Conservation (phyloP, 768 basidiomycete species). For the Tulasnella sp. region DNA sequence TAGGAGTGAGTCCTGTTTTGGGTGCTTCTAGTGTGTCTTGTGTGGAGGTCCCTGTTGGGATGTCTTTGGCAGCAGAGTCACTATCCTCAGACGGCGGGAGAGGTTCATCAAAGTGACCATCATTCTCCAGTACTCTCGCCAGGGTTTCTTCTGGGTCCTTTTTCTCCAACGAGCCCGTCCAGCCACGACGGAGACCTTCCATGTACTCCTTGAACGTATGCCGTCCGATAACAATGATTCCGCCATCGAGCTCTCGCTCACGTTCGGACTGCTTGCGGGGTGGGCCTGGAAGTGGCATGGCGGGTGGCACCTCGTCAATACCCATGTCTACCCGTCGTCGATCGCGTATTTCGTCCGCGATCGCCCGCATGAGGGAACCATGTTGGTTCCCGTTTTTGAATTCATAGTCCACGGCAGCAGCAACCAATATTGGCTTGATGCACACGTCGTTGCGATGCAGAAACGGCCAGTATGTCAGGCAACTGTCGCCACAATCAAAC, state of each 20-base stretch:
- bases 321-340: slow-evolving; percentile 58
- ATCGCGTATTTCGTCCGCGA: slow-evolving; percentile 58
- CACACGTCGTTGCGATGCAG: slow-evolving; percentile 16
- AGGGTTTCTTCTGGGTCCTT: slow-evolving; percentile 61
- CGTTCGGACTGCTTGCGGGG: slow-evolving; percentile 34
- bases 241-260: slow-evolving; percentile 61
- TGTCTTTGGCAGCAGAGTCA: background rate
- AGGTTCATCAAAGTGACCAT: slow-evolving; percentile 68
- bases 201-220: slow-evolving; percentile 92
- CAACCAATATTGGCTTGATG: slow-evolving; percentile 77
- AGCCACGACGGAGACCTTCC: slow-evolving; percentile 73
- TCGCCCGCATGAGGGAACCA: slow-evolving; percentile 69
- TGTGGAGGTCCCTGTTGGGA: background rate
- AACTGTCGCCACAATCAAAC: background rate
- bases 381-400: slow-evolving; percentile 68
- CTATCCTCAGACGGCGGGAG: slow-evolving; percentile 26
- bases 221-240: slow-evolving; percentile 74
- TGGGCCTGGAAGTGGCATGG: slow-evolving; percentile 40
- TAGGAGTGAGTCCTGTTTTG: slow-evolving; percentile 26
- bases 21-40: background rate
- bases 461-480: slow-evolving; percentile 17
- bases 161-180: slow-evolving; percentile 57
- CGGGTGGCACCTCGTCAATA: slow-evolving; percentile 38
- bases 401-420: slow-evolving; percentile 88
- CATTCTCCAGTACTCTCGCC: slow-evolving; percentile 51